Conservation (phyloP, 768 basidiomycete genomes). For the Lactarius vividus region DNA sequence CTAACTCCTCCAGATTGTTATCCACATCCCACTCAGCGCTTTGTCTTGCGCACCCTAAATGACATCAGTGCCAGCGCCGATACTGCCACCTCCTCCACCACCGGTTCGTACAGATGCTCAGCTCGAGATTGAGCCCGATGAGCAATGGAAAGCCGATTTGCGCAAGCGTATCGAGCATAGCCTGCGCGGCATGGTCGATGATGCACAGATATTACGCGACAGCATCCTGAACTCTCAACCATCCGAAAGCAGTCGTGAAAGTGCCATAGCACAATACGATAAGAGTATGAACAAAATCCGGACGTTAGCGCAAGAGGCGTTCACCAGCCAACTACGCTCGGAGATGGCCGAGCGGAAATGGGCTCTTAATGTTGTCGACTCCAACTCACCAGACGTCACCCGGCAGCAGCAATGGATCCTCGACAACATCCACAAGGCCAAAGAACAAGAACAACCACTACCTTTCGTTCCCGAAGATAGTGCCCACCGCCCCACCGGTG, state of each 20-base stretch:
- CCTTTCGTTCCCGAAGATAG: not conserved
- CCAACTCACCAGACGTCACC: constrained; percentile 26
- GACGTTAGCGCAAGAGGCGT: constrained; percentile 23
- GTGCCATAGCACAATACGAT: constrained; percentile 16
- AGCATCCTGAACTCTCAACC: constrained; percentile 7
- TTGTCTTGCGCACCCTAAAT: constrained; percentile 24
- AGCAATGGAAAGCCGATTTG: constrained; percentile 26
- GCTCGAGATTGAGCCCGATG: constrained; percentile 23
- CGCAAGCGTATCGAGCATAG: constrained; percentile 22
- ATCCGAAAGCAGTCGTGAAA: constrained; percentile 12
- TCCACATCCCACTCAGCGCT: constrained; percentile 20
- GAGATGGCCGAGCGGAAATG: constrained; percentile 27
- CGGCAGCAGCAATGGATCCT: constrained; percentile 28
- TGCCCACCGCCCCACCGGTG: not conserved
- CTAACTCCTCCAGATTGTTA: constrained; percentile 12
- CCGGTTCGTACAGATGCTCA: constrained; percentile 17
- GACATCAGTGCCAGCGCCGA: constrained; percentile 17
- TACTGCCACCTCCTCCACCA: constrained; percentile 24
- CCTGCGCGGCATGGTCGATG: constrained; percentile 22
- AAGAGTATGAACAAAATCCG: constrained; percentile 25
- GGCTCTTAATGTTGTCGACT: constrained; percentile 19
- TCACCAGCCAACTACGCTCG: constrained; percentile 15
- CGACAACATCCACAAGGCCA: constrained; percentile 23
- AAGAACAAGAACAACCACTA: not conserved
- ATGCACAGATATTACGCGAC: constrained; percentile 21